These are phyloP conservation scores for Ceriops decandra DNA, from an alignment of 345 rosid genomes.

Conservation along the genomic window DNA sequence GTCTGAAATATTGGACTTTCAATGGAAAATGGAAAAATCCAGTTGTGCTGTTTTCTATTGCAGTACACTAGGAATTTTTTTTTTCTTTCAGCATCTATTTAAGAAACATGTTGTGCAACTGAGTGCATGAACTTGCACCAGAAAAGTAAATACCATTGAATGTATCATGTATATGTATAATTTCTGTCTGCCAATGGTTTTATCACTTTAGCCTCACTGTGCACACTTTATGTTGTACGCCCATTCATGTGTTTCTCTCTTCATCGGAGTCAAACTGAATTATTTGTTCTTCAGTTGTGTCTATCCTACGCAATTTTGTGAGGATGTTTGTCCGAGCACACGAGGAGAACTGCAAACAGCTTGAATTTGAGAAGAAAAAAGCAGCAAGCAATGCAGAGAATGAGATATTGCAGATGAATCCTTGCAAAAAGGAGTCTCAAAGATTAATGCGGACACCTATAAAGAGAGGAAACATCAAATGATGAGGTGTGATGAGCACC, in stretches of 20 bases:
- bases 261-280: background rate
- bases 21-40: no score
- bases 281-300: conserved; percentile 51
- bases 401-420: conserved; percentile 33
- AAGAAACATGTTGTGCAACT: no score
- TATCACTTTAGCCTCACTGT: no score
- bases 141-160: no score
- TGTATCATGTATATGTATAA: no score
- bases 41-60: no score
- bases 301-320: conserved; percentile 72
- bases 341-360: conserved; percentile 66
- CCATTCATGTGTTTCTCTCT: background rate
- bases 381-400: conserved; percentile 47
- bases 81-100: no score
- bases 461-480: conserved; percentile 16
- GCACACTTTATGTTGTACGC: background rate
- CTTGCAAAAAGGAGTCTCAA: conserved; percentile 24
- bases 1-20: no score
- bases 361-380: conserved; percentile 62
- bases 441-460: background rate
- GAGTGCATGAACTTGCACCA: no score
- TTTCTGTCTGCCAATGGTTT: no score
- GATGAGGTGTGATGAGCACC: background rate
- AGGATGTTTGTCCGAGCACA: conserved; percentile 73
- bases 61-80: no score